Evolutionary conservation across 768 basidiomycete species (phyloP).

Genomic region (Naganishia vishniacii): DNA sequence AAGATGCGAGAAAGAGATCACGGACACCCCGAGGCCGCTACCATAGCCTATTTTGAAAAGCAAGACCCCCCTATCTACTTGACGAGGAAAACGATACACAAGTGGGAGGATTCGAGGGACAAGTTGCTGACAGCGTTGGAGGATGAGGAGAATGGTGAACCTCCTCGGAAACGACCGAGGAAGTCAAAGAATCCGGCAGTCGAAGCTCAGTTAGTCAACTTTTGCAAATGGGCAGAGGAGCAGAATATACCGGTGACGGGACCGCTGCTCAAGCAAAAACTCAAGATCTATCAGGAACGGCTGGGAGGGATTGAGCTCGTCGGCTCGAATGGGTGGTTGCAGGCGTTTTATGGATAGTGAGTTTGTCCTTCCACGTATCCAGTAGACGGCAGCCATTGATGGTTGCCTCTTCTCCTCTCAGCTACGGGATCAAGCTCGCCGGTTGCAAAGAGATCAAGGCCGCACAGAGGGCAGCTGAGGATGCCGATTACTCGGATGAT

Average conservation of each 20-base stretch:
- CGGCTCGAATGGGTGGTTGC: slow-evolving; percentile 13
- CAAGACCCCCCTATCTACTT: slow-evolving; percentile 18
- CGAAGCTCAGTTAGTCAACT: slow-evolving; percentile 8
- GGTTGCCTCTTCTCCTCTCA: background rate
- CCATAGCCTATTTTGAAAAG: slow-evolving; percentile 10
- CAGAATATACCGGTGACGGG: slow-evolving; percentile 15
- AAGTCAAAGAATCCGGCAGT: slow-evolving; percentile 17
- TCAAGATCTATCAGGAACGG: slow-evolving; percentile 16
- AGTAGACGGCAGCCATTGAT: no score
- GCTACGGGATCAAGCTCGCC: slow-evolving; percentile 15
- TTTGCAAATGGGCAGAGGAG: slow-evolving; percentile 14
- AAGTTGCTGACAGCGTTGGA: slow-evolving; percentile 10
- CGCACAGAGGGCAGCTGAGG: slow-evolving; percentile 1
- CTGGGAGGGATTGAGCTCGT: slow-evolving; percentile 10
- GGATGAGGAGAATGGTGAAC: slow-evolving; percentile 15
- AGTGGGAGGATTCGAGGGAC: slow-evolving; percentile 13
- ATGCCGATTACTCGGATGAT: slow-evolving; percentile 13
- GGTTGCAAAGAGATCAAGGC: slow-evolving; percentile 10
- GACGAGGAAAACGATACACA: slow-evolving; percentile 19
- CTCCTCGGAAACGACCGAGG: background rate
- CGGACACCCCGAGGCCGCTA: slow-evolving; percentile 12
- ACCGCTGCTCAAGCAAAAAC: slow-evolving; percentile 18
- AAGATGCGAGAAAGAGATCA: slow-evolving; percentile 16
- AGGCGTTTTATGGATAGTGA: slow-evolving; percentile 12
- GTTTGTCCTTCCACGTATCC: no score